Evolutionary conservation across 2,329 filamentous ascomycete species (phyloP).

Genomic region (Davidsoniella neocaledoniae): DNA sequence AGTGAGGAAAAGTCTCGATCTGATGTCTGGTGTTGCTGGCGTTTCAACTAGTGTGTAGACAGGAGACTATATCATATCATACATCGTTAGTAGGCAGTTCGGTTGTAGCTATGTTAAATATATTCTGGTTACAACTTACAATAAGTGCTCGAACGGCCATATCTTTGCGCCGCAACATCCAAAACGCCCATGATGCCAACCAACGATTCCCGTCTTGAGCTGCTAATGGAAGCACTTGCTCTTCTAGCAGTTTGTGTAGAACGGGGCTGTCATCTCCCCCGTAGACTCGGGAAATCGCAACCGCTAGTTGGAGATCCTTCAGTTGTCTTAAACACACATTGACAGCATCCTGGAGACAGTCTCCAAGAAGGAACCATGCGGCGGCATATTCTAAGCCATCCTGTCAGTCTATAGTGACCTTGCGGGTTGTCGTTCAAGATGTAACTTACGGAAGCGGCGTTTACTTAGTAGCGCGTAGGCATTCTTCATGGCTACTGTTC

Average conservation of each 20-base stretch:
- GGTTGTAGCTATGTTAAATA: too few species aligned
- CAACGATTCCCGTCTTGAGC: conserved; percentile 74
- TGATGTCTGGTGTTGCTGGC: conserved; percentile 49
- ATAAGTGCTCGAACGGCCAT: conserved; percentile 74
- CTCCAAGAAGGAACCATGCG: conserved; percentile 85
- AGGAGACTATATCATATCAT: conserved; percentile 40
- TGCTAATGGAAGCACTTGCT: conserved; percentile 63
- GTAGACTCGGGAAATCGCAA: conserved; percentile 75
- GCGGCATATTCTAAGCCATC: conserved; percentile 67
- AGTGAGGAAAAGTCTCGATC: conserved; percentile 64
- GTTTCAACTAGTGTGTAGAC: conserved; percentile 58
- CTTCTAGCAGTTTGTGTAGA: conserved; percentile 55
- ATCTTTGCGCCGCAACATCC: conserved; percentile 68
- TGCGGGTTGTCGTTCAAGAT: background rate
- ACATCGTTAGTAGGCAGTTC: background rate
- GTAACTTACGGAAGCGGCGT: conserved; percentile 55
- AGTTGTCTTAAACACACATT: conserved; percentile 76
- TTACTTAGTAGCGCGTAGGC: conserved; percentile 89
- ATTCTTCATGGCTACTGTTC: conserved; percentile 81
- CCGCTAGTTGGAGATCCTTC: conserved; percentile 74
- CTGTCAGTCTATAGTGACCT: background rate
- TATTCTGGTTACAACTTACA: conserved; percentile 29
- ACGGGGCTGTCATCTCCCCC: conserved; percentile 69
- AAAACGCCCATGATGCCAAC: conserved; percentile 91
- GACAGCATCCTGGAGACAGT: conserved; percentile 68